Base-by-base conservation (phyloP, 2,329 filamentous ascomycete genomes). In the Boeremia lycopersici region DNA sequence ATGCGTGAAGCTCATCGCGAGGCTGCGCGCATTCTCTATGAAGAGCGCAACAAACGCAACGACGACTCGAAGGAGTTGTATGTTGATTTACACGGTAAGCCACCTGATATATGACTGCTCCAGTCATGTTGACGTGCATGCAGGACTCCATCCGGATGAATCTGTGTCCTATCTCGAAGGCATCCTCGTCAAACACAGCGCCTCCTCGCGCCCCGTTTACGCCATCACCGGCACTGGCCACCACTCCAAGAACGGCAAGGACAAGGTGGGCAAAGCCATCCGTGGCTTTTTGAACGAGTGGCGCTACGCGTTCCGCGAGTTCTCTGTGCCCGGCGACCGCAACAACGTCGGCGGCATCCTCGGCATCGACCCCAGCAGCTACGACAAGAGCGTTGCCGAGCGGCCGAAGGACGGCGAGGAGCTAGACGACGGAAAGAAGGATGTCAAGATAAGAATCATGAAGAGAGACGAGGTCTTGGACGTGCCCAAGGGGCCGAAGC, bases 1-100 rank as follows among this genome's bases (percentile, higher is more conserved):
- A 99, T 99, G 95, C 87, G 93, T 61, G 96, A 96, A 79, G 93
- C 93, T 40, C 95, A 99, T 72, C 89, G 95, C 41, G 93, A 98
- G 77, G 95, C 95, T 9, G 95, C 95, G 19, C 86, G 88, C 31
- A 89, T 95, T 67, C 82, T 99, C 28, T 99, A 98, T 72, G 93
- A 97, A 74, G 90, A 96, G 72, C 90, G 93, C 34, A 97, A 97
- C 74, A 90, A 89, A 75, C 84, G 87, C 69, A 79, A 69, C 35
- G 75, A 78, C 56, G 77, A 78, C 29, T 70, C 74, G 2, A 82
- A 85, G 35, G 95, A 99, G 77, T 86, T 97, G 38, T 99, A 96
- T 76, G 89, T 98, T 48, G 95, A 99, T 76, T 81, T 99, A 29
- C 95, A 99, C 74, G 95, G 77, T 78, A 71, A 48, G 71, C 55